Percentiles rank a stretch among this genome's conserved stretches.
phyloP scores from a whole-genome alignment of 1,284 basidiomycete genomes.

The Puccinia polysora region DNA sequence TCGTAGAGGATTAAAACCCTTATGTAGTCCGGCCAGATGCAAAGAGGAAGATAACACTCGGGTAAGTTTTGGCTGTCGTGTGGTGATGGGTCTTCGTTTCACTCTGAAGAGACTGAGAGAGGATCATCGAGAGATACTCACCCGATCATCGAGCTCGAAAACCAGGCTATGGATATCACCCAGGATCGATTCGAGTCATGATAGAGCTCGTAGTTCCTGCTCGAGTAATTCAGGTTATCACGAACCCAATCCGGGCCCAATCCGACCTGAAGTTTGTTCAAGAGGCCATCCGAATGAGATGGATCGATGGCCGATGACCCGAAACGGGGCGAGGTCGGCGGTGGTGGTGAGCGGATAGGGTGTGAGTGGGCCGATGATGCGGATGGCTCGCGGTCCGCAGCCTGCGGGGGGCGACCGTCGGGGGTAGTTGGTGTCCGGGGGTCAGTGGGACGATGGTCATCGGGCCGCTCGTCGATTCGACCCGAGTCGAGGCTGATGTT shows the following conservation, averaged over 20 bases:
- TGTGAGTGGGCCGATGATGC: background rate
- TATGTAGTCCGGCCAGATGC: no score
- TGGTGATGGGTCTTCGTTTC: background rate
- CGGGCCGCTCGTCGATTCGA: background rate
- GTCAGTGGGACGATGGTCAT: background rate
- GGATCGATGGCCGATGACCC: no score
- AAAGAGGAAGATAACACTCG: background rate
- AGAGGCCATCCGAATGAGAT: no score
- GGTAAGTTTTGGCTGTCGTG: slow-evolving; percentile 3
- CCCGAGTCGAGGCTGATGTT: background rate
- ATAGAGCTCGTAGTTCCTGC: background rate
- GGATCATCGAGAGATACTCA: background rate
- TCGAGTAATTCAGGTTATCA: background rate
- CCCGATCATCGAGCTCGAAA: slow-evolving; percentile 29
- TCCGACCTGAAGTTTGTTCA: background rate
- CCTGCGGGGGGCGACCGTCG: no score
- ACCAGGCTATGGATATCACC: slow-evolving; percentile 25
- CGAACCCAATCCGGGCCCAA: slow-evolving; percentile 14
- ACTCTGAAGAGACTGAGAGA: background rate
- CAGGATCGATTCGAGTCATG: slow-evolving; percentile 7
- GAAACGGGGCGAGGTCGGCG: background rate
- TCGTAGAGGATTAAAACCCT: slow-evolving; percentile 83
- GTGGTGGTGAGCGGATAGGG: background rate
- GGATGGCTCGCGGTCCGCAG: no score
- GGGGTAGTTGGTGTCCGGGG: no score